Evolutionary conservation across 768 basidiomycete species (phyloP).

Genomic region (Pleurotus tuoliensis): DNA sequence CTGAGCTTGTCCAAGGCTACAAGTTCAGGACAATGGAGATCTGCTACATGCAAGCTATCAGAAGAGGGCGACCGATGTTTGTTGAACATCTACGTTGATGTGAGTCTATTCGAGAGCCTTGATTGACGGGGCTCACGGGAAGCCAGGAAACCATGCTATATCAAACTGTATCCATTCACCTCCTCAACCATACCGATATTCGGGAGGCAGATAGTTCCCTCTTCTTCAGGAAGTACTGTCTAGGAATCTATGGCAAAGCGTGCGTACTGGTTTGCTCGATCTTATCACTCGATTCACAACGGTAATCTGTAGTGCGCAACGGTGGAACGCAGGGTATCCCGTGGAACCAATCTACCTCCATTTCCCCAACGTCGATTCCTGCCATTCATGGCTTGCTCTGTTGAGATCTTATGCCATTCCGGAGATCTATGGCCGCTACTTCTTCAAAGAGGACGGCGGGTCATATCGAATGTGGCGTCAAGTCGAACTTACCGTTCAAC

Average conservation of each 20-base stretch:
- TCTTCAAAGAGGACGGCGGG: slow-evolving; percentile 58
- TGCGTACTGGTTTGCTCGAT: slow-evolving; percentile 23
- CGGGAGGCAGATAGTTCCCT: slow-evolving; percentile 72
- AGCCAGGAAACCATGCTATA: slow-evolving; percentile 66
- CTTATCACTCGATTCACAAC: neutral
- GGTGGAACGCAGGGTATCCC: slow-evolving; percentile 48
- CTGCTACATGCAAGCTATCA: slow-evolving; percentile 64
- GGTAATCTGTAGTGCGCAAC: slow-evolving; percentile 43
- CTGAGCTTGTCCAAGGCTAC: slow-evolving; percentile 52
- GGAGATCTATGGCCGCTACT: slow-evolving; percentile 68
- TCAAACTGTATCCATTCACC: slow-evolving; percentile 69
- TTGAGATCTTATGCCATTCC: slow-evolving; percentile 78
- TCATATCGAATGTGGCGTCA: slow-evolving; percentile 88
- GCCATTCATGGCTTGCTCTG: slow-evolving; percentile 75
- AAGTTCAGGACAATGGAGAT: slow-evolving; percentile 63
- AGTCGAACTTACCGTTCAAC: slow-evolving; percentile 66
- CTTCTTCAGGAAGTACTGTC: slow-evolving; percentile 72
- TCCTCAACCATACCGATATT: slow-evolving; percentile 77
- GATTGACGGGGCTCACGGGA: neutral
- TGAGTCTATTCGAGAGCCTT: slow-evolving; percentile 26
- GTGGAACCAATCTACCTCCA: slow-evolving; percentile 72
- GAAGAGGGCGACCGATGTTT: slow-evolving; percentile 67
- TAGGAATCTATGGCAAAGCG: slow-evolving; percentile 66
- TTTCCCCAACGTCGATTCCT: slow-evolving; percentile 59
- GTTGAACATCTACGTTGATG: slow-evolving; percentile 73